Base-by-base conservation (phyloP, 352 stramenopile genomes). In the Peronosclerospora sorghi region DNA sequence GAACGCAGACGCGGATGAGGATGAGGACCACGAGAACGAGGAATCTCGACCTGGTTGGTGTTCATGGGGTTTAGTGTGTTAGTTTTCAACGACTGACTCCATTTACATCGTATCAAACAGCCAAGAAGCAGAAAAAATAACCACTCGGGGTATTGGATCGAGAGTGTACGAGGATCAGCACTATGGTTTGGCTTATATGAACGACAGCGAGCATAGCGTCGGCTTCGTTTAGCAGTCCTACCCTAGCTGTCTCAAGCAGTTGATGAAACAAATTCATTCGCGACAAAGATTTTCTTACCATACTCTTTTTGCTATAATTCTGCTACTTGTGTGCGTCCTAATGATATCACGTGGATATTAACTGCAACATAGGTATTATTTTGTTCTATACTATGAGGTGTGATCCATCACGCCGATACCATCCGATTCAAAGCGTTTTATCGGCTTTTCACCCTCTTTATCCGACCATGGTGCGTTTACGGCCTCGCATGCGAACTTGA, bases 401-500 rank as follows among this genome's bases (percentile, higher is more conserved):
- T n/a, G n/a, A n/a, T n/a, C n/a, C n/a, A n/a, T n/a, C n/a, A n/a
- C n/a, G n/a, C n/a, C n/a, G n/a, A n/a, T n/a, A n/a, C n/a, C n/a
- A n/a, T n/a, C n/a, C n/a, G n/a, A n/a, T n/a, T n/a, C n/a, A n/a
- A n/a, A n/a, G n/a, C n/a, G n/a, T n/a, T n/a, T n/a, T n/a, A n/a
- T n/a, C n/a, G n/a, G n/a, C n/a, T n/a, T 26, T 26, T 27, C 13
- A 42, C 12, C 37, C 14, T 41, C 32, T 24, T 50, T 83, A 96
- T 21, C 84, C 86, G 42, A 96, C 82, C 72, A 93, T 94, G 17
- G 86, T 89, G 35, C 86, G 81, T 59, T 96, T 96, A 19, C 86
- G 75, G 5, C 86, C 86, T 48, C 86, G 67, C 34, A 87, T 62
- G 48, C 84, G 75, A 44, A 96, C 86, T 49, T 89, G 79, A 23